A percentile compares a stretch with the other conserved stretches of the same genome.
phyloP scores from a whole-genome alignment of 441 rosid genomes.

The Arabidopsis lyrata region DNA sequence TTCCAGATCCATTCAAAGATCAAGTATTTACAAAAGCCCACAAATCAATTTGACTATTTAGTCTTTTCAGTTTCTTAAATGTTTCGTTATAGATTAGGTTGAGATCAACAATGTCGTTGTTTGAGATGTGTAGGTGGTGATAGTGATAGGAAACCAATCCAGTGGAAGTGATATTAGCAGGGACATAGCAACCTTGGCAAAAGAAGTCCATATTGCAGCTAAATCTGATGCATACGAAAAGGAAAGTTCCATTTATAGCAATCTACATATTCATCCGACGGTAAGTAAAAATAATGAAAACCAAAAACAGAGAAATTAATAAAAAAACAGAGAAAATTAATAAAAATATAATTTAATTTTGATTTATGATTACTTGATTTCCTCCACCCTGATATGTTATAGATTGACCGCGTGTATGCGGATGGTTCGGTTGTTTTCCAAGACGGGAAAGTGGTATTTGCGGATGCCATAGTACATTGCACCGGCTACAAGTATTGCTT shows the following conservation, averaged over 20 bases:
- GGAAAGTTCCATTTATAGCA: background rate
- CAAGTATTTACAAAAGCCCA: background rate
- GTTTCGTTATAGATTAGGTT: background rate
- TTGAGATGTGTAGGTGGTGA: background rate
- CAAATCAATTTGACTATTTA: background rate
- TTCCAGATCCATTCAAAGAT: background rate
- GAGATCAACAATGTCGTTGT: background rate
- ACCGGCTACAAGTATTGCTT: background rate
- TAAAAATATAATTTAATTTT: background rate
- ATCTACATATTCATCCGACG: background rate
- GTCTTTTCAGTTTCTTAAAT: background rate
- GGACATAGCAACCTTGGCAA: background rate
- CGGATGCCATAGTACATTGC: background rate
- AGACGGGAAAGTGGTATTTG: background rate
- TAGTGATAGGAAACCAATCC: slow-evolving; percentile 1
- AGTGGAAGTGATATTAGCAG: background rate
- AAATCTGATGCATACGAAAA: background rate
- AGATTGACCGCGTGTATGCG: background rate
- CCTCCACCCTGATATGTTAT: background rate
- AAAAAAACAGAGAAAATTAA: background rate
- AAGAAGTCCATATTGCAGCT: slow-evolving; percentile 4
- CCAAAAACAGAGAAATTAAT: background rate
- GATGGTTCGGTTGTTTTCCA: background rate
- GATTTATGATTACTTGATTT: background rate
- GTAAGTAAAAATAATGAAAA: background rate